A percentile compares a stretch with the other conserved stretches of the same genome.
phyloP scores from a whole-genome alignment of 331 rosid genomes.

The Rhamnella rubrinervis region DNA sequence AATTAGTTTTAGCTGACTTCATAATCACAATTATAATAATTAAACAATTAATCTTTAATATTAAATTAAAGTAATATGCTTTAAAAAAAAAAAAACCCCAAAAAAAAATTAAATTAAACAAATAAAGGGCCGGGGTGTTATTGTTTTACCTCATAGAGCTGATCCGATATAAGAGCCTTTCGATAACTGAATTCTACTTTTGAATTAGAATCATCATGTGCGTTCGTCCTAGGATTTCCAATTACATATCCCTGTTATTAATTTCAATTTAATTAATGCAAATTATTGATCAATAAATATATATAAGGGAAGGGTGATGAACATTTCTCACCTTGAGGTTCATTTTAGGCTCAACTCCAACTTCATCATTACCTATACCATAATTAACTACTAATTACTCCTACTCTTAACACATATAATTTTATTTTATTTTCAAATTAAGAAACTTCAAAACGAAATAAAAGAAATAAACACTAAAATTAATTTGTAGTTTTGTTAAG shows the following conservation, averaged over 20 bases:
- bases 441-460: no score
- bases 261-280: neutral
- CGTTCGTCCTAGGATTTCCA: conserved; percentile 10
- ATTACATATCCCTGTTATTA: conserved; percentile 22
- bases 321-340: conserved; percentile 13
- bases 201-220: neutral
- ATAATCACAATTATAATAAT: no score
- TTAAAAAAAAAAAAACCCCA: no score
- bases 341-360: neutral
- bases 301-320: neutral
- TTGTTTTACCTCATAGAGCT: conserved; percentile 19
- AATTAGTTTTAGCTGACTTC: neutral
- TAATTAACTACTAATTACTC: no score
- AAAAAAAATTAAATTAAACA: no score
- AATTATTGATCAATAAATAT: neutral
- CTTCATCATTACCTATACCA: conserved; percentile 15
- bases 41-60: no score
- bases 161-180: conserved; percentile 23
- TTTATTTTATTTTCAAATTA: no score
- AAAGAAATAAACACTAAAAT: neutral
- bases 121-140: no score
- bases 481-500: neutral
- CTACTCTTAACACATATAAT: no score
- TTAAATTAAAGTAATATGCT: no score
- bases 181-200: conserved; percentile 10